A percentile compares a stretch with the other conserved stretches of the same genome.
These are phyloP conservation scores for Suillus fuscotomentosus DNA, from an alignment of 768 basidiomycete species.

Conservation along the genomic window DNA sequence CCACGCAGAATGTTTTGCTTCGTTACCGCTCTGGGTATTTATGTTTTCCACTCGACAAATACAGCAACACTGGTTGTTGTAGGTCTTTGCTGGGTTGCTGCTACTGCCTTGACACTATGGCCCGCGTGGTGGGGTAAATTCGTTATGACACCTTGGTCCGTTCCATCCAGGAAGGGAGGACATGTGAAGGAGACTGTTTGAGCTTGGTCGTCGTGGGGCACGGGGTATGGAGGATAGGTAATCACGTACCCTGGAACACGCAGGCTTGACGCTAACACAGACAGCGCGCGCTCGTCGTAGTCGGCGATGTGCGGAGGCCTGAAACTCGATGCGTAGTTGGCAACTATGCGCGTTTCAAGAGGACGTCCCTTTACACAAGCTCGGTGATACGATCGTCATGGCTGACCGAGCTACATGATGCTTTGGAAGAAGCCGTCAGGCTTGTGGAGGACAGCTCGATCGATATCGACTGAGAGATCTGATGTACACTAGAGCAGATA, in stretches of 20 bases:
- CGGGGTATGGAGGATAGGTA: too few relatives aligned
- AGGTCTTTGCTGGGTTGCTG: slow-evolving; percentile 1
- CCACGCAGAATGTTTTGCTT: slow-evolving; percentile 9
- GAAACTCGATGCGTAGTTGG: slow-evolving; percentile 15
- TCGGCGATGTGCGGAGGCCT: too few relatives aligned
- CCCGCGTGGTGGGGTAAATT: slow-evolving; percentile 1
- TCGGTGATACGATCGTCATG: slow-evolving; percentile 41
- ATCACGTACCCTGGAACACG: too few relatives aligned
- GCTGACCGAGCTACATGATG: slow-evolving; percentile 12
- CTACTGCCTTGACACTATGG: slow-evolving; percentile 2
- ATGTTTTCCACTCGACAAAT: background rate
- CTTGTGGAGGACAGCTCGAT: slow-evolving; percentile 11
- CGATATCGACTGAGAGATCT: background rate
- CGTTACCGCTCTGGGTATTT: slow-evolving; percentile 6
- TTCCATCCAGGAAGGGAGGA: background rate
- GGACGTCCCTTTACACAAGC: slow-evolving; percentile 32
- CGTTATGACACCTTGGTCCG: background rate
- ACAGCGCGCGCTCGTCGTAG: too few relatives aligned
- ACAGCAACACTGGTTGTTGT: background rate
- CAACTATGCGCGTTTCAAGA: slow-evolving; percentile 16
- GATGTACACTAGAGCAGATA: background rate
- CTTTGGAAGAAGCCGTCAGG: slow-evolving; percentile 16
- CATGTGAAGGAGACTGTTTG: background rate
- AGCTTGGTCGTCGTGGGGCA: too few relatives aligned
- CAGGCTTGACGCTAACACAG: too few relatives aligned